Conservation (phyloP, 495 filamentous ascomycete species). For the Aspergillus cristatus region DNA sequence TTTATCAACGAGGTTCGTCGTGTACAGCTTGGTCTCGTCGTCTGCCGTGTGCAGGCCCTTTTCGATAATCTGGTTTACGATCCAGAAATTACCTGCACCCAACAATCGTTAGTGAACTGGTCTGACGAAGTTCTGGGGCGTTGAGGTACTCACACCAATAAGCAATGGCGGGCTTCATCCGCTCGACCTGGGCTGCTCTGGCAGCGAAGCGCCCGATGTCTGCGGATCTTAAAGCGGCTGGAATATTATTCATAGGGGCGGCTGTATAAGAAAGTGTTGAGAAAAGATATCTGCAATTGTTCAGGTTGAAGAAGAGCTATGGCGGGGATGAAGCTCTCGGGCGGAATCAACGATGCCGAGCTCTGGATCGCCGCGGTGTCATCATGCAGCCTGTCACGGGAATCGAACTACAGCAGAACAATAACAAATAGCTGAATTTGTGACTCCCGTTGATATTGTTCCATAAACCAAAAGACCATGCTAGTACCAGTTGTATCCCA, state of each 20-base stretch:
- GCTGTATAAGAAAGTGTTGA: not conserved
- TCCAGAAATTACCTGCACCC: slow-evolving; percentile 94
- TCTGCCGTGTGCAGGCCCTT: slow-evolving; percentile 67
- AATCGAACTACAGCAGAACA: no score
- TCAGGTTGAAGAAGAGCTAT: not conserved
- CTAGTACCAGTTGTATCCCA: no score
- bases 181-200: slow-evolving; percentile 77
- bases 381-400: no score
- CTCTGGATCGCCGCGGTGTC: no score
- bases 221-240: slow-evolving; percentile 61
- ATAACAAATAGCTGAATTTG: no score
- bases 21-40: slow-evolving; percentile 67
- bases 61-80: slow-evolving; percentile 81
- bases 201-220: slow-evolving; percentile 72
- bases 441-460: no score
- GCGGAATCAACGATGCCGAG: no score
- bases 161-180: slow-evolving; percentile 71
- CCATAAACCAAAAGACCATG: no score
- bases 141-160: slow-evolving; percentile 81
- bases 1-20: slow-evolving; percentile 79
- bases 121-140: no score
- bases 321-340: not conserved
- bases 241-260: slow-evolving; percentile 58
- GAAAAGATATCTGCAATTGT: not conserved
- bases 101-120: no score